Conservation (phyloP, 2,329 filamentous ascomycete species). For the Aspergillus bombycis region DNA sequence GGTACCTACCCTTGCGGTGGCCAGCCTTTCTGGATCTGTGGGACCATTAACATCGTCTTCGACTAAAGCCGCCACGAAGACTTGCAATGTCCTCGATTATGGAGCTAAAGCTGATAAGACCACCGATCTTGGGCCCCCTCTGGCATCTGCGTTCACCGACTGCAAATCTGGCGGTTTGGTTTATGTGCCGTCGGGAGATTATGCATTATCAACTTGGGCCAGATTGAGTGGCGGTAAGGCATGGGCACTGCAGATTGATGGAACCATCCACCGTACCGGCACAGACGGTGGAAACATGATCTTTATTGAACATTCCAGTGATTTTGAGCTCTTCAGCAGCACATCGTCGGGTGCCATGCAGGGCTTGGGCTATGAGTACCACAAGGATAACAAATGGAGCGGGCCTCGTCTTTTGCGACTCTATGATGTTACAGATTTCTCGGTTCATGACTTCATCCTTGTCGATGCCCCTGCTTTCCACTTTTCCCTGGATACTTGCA, state of each 20-base stretch:
- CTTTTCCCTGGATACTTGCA: constrained; percentile 54
- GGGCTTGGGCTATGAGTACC: constrained; percentile 55
- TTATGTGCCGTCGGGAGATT: constrained; percentile 54
- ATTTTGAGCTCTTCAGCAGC: constrained; percentile 59
- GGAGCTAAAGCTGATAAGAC: constrained; percentile 55
- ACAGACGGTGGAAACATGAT: constrained; percentile 58
- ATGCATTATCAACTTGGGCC: constrained; percentile 55
- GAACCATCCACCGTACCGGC: constrained; percentile 56
- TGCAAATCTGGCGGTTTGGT: constrained; percentile 57
- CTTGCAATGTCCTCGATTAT: constrained; percentile 58
- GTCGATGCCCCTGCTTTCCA: constrained; percentile 57
- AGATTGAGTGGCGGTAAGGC: constrained; percentile 50
- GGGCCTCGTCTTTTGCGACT: constrained; percentile 53
- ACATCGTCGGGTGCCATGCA: constrained; percentile 57
- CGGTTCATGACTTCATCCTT: constrained; percentile 54
- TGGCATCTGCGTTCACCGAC: constrained; percentile 53
- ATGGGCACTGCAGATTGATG: constrained; percentile 58
- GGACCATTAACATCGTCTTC: constrained; percentile 49
- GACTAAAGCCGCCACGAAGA: constrained; percentile 51
- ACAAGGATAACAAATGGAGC: constrained; percentile 43
- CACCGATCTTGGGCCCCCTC: constrained; percentile 55
- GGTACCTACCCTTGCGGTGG: constrained; percentile 32
- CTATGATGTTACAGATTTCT: constrained; percentile 50
- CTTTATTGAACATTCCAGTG: constrained; percentile 51
- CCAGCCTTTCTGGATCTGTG: constrained; percentile 47